Evolutionary conservation across 2,329 filamentous ascomycete species (phyloP).

Genomic region (Aspergillus terreus): DNA sequence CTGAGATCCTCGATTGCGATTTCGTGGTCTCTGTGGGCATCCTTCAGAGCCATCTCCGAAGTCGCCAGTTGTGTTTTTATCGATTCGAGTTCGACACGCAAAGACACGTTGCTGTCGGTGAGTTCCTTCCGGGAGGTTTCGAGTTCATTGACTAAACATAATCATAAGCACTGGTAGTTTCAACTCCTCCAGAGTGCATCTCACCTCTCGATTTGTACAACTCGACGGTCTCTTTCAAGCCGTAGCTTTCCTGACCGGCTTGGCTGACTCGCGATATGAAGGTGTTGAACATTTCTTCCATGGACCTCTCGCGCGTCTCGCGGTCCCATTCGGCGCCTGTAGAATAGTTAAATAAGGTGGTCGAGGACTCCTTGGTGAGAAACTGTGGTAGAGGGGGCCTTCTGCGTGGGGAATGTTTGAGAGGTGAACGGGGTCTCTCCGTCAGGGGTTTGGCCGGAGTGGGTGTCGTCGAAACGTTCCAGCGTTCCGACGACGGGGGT

Average conservation of each 20-base stretch:
- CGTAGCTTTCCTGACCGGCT: slow-evolving; percentile 64
- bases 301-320: slow-evolving; percentile 68
- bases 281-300: slow-evolving; percentile 69
- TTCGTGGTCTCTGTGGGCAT: slow-evolving; percentile 50
- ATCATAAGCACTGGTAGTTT: slow-evolving; percentile 1
- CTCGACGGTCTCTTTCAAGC: slow-evolving; percentile 69
- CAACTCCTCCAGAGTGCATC: slow-evolving; percentile 17
- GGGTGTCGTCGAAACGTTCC: slow-evolving; percentile 16
- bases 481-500: slow-evolving; percentile 4
- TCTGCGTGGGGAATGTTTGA: slow-evolving; percentile 35
- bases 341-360: slow-evolving; percentile 51
- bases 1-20: slow-evolving; percentile 51
- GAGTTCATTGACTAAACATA: slow-evolving; percentile 52
- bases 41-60: slow-evolving; percentile 49
- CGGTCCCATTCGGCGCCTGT: slow-evolving; percentile 62
- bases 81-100: slow-evolving; percentile 67
- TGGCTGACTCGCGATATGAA: slow-evolving; percentile 70
- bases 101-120: slow-evolving; percentile 48
- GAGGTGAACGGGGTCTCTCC: slow-evolving; percentile 7
- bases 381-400: slow-evolving; percentile 42
- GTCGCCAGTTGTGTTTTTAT: slow-evolving; percentile 51
- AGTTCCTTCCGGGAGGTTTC: slow-evolving; percentile 52
- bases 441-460: slow-evolving; percentile 40
- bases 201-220: slow-evolving; percentile 71
- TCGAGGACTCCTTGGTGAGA: slow-evolving; percentile 72